A percentile compares a stretch with the other conserved stretches of the same genome.
These are phyloP conservation scores for Auricularia auricula-judae DNA, from an alignment of 768 basidiomycete species.

Conservation along the genomic window DNA sequence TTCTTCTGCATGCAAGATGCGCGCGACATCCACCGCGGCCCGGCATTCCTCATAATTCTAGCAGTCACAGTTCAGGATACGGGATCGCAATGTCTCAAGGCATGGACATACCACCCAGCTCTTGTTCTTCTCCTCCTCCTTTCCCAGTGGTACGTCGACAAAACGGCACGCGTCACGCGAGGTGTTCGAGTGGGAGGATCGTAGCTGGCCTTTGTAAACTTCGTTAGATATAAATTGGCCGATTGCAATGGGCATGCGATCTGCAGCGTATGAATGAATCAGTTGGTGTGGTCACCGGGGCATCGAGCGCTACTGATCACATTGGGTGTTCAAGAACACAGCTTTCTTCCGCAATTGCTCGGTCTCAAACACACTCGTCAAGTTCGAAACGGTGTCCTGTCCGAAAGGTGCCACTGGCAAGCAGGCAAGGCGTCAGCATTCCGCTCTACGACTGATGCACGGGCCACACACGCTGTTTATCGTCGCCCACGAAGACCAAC, in stretches of 20 bases:
- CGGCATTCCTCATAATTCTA: slow-evolving; percentile 55
- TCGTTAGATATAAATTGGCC: slow-evolving; percentile 58
- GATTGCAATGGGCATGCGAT: slow-evolving; percentile 77
- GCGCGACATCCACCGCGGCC: slow-evolving; percentile 45
- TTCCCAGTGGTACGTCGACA: slow-evolving; percentile 39
- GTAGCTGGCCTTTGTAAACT: slow-evolving; percentile 52
- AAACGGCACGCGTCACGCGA: slow-evolving; percentile 48
- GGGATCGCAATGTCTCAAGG: background rate
- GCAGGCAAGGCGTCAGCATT: background rate
- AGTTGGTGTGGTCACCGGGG: background rate
- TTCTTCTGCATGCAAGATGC: slow-evolving; percentile 34
- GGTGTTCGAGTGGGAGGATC: slow-evolving; percentile 33
- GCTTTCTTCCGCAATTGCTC: slow-evolving; percentile 38
- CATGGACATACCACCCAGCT: slow-evolving; percentile 34
- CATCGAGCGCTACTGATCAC: slow-evolving; percentile 27
- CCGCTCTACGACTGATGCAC: background rate
- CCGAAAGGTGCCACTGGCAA: slow-evolving; percentile 68
- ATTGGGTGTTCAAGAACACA: slow-evolving; percentile 62
- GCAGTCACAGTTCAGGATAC: background rate
- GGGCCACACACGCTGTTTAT: slow-evolving; percentile 33
- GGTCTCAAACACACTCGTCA: slow-evolving; percentile 75
- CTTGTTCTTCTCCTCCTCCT: slow-evolving; percentile 26
- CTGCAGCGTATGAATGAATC: slow-evolving; percentile 24
- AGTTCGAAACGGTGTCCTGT: slow-evolving; percentile 49
- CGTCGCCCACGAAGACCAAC: slow-evolving; percentile 44